Conservation (phyloP, 441 rosid genomes). For the Aleurites moluccanus region DNA sequence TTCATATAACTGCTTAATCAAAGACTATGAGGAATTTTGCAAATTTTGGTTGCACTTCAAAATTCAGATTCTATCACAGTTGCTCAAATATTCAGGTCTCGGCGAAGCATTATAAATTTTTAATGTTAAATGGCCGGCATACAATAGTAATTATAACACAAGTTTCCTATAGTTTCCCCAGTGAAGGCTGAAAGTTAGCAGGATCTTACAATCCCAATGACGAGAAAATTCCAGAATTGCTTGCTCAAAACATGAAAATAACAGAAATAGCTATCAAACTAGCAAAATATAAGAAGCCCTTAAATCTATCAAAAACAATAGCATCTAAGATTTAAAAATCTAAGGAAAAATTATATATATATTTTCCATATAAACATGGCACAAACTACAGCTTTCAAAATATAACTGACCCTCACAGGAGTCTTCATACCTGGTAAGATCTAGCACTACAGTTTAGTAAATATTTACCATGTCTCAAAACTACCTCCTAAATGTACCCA, state of each 20-base stretch:
- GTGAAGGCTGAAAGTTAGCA: background rate
- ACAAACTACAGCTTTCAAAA: background rate
- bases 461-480: background rate
- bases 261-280: background rate
- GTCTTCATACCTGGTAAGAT: background rate
- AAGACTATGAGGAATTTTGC: no score
- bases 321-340: background rate
- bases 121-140: no score
- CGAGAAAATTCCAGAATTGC: background rate
- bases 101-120: no score
- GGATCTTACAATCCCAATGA: background rate
- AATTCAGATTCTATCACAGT: no score
- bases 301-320: background rate
- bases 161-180: background rate
- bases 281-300: background rate
- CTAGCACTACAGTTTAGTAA: background rate
- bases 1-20: no score
- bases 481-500: conserved; percentile 4
- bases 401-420: background rate
- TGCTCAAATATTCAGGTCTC: no score
- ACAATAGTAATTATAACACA: no score
- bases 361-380: background rate
- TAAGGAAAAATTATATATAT: background rate
- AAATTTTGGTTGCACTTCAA: no score
- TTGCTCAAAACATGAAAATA: background rate